These are phyloP conservation scores for Entelexis paramagnoliae DNA, from an alignment of 1,139 yeast genomes.

Conservation along the genomic window DNA sequence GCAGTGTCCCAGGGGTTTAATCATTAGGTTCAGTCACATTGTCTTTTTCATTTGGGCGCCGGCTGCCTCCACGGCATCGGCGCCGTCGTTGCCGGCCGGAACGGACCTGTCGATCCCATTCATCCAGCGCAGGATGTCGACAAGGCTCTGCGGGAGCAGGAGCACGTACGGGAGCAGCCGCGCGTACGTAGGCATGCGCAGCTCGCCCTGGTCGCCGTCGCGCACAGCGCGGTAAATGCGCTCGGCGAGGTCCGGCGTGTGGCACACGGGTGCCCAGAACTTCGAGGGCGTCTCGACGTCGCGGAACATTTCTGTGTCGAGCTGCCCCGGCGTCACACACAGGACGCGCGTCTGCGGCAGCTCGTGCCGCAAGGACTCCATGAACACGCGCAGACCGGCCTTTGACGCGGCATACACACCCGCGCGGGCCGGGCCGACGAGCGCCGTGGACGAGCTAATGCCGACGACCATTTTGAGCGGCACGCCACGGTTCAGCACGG, in stretches of 20 bases:
- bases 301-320: constrained; percentile 60
- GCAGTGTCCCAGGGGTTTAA: too few species aligned
- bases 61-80: not conserved
- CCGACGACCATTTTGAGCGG: constrained; percentile 45
- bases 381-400: constrained; percentile 72
- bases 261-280: constrained; percentile 59
- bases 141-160: constrained; percentile 19
- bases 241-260: constrained; percentile 19
- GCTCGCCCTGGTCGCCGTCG: constrained; percentile 22
- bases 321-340: constrained; percentile 76
- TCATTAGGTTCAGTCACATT: too few species aligned
- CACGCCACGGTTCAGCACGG: constrained; percentile 41
- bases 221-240: constrained; percentile 11
- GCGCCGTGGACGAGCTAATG: constrained; percentile 72
- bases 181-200: constrained; percentile 20
- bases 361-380: constrained; percentile 68
- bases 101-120: constrained; percentile 21
- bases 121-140: constrained; percentile 16
- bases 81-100: too few species aligned
- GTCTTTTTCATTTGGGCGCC: too few species aligned
- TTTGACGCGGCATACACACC: constrained; percentile 84
- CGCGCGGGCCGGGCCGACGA: constrained; percentile 69
- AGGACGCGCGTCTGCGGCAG: constrained; percentile 58
- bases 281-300: constrained; percentile 62
- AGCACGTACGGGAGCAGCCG: constrained; percentile 18